Evolutionary conservation across 345 rosid species (phyloP).

Genomic region (Acer yangbiense): DNA sequence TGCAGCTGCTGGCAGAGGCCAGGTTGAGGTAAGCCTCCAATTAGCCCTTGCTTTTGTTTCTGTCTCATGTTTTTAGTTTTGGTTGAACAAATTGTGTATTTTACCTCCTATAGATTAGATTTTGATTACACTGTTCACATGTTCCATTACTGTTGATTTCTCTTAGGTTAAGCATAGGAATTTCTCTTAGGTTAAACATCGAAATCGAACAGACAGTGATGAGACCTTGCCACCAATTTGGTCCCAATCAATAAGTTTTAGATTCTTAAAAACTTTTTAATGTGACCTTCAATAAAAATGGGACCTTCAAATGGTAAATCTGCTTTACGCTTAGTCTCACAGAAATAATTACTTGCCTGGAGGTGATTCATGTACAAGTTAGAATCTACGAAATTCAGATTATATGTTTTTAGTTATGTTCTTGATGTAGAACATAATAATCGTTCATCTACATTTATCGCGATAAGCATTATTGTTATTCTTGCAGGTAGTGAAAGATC

Average conservation of each 20-base stretch:
- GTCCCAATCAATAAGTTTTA: background rate
- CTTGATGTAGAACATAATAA: background rate
- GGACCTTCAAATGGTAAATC: background rate
- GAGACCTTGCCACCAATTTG: background rate
- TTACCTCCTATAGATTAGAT: background rate
- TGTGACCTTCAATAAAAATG: background rate
- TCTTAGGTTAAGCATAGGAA: background rate
- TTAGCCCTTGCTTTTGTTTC: background rate
- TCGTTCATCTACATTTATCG: background rate
- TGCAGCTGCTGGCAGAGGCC: constrained; percentile 90
- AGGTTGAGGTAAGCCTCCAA: constrained; percentile 56
- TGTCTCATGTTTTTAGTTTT: background rate
- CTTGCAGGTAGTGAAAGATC: constrained; percentile 66
- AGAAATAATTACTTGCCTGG: background rate
- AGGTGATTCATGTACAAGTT: background rate
- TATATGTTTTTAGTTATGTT: background rate
- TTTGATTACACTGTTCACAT: background rate
- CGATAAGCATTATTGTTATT: background rate
- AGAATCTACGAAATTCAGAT: background rate
- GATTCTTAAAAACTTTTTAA: background rate
- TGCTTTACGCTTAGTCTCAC: background rate
- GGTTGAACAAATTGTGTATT: background rate
- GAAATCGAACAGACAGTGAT: background rate
- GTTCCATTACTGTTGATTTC: background rate
- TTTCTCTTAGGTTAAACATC: background rate